Percentiles rank a stretch among this genome's conserved stretches.
phyloP scores from a whole-genome alignment of 352 stramenopile genomes.

The Phytophthora europaea region DNA sequence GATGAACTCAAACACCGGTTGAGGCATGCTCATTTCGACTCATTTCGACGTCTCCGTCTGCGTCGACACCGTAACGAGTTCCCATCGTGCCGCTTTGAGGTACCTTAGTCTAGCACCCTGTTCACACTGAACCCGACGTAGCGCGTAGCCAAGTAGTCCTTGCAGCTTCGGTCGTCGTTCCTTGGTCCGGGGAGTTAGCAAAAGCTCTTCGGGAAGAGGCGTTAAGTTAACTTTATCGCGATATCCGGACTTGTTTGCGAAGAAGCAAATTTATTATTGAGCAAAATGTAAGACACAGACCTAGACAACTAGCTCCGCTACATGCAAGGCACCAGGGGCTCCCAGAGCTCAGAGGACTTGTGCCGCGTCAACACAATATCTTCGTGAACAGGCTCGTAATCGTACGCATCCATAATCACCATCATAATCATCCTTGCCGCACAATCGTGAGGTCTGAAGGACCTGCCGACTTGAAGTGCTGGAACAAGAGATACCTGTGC shows the following conservation, averaged over 20 bases:
- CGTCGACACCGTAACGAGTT: neutral
- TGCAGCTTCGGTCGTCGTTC: neutral
- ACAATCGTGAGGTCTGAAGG: neutral
- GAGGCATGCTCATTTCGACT: conserved; percentile 10
- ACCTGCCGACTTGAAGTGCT: neutral
- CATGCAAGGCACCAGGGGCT: neutral
- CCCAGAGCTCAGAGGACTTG: neutral
- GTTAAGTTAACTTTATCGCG: conserved; percentile 1
- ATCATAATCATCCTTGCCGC: neutral
- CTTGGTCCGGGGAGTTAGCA: neutral
- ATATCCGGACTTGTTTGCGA: neutral
- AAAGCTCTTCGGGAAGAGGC: neutral
- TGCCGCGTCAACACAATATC: neutral
- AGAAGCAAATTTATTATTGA: conserved; percentile 1
- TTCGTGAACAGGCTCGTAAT: neutral
- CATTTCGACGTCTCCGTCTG: conserved; percentile 2
- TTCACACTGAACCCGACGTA: conserved; percentile 1
- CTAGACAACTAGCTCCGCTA: neutral
- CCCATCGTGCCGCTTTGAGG: neutral
- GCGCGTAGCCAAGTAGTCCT: neutral
- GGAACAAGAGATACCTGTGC: neutral
- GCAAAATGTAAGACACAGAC: neutral
- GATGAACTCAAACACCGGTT: conserved; percentile 12
- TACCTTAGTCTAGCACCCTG: neutral
- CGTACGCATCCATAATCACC: neutral